Evolutionary conservation across 2,329 filamentous ascomycete genomes (phyloP), one percentile per base, ranked within the genome.

Genomic region (Onygena corvina): DNA sequence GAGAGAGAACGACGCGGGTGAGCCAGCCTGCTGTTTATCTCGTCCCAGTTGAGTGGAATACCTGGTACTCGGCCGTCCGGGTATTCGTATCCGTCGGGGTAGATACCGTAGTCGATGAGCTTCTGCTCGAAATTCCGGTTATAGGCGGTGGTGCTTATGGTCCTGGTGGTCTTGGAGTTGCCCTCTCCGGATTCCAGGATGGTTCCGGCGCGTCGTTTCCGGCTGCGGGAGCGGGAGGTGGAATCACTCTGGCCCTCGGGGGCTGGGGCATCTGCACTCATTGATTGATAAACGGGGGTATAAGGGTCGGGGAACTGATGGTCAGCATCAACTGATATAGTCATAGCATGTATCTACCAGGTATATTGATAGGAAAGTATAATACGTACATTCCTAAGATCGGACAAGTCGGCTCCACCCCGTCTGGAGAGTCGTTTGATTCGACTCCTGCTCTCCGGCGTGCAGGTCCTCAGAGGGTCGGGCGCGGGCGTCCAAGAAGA

Each of bases 61-160:
- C 57, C 30, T n/a, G 61, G 52, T 33, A 51, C 34, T 35, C 49
- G 45, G n/a, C 57, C 57, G 56, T 59, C 49, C 8, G 50, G 56
- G 50, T 58, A 59, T 40, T 51, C 53, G 27, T 60, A 59, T 20
- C 48, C 57, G 36, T 50, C 23, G 21, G 61, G 53, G 47, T 65
- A 63, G 33, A 70, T 53, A 12, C 50, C 50, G 53, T 61, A 36
- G 49, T 71, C 62, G 48, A 64, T 61, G 36, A 71, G 53, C 46
- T 67, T 59, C 48, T 65, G 61, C 47, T 67, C 58, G 56, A 70
- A 70, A 50, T 58, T 54, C 38, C 56, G 55, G 54, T 64, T 53
- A 52, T 68, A 67, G 1, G 57, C 52, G 38, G 44, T 31, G 23
- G 25, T 47, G 29, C 33, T 48, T 5, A 34, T 30, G 7, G 33